Conservation (phyloP, 108 stramenopile species). For the Cyclotella baltica region DNA sequence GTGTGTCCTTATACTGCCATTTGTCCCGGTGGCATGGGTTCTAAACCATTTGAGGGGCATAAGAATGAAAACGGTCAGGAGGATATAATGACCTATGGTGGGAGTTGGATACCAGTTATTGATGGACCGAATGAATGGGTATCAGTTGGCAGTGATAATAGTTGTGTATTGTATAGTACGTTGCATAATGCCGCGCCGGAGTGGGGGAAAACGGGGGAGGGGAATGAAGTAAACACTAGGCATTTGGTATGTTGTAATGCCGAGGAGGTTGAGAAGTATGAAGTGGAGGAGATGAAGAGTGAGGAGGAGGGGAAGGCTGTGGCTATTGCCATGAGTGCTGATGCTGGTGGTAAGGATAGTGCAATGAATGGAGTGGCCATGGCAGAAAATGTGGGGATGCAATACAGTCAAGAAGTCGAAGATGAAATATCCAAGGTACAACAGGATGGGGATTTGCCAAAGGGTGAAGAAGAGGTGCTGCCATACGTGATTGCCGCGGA, state of each 20-base stretch:
- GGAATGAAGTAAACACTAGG: constrained; percentile 28
- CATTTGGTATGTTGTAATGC: constrained; percentile 36
- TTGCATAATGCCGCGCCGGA: constrained; percentile 2
- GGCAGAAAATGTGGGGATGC: background rate
- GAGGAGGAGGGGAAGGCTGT: background rate
- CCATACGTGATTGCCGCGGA: background rate
- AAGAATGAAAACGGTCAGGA: background rate
- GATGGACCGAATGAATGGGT: constrained; percentile 24
- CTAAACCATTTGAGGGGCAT: constrained; percentile 9
- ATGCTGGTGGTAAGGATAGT: background rate
- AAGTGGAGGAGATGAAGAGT: background rate
- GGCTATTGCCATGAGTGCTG: background rate
- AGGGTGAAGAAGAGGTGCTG: background rate
- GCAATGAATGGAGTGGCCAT: background rate
- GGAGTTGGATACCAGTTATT: constrained; percentile 20
- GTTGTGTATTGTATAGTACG: constrained; percentile 11
- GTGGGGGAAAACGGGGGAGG: constrained; percentile 20
- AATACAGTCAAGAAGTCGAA: background rate
- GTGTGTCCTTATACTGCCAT: constrained; percentile 27
- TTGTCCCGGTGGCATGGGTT: constrained; percentile 15
- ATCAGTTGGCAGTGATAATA: background rate
- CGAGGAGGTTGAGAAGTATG: constrained; percentile 10
- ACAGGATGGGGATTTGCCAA: background rate
- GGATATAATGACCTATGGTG: background rate
- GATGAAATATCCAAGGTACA: background rate